phyloP scores from a whole-genome alignment of 2,329 filamentous ascomycete genomes.

The Colletotrichum echinochloae region DNA sequence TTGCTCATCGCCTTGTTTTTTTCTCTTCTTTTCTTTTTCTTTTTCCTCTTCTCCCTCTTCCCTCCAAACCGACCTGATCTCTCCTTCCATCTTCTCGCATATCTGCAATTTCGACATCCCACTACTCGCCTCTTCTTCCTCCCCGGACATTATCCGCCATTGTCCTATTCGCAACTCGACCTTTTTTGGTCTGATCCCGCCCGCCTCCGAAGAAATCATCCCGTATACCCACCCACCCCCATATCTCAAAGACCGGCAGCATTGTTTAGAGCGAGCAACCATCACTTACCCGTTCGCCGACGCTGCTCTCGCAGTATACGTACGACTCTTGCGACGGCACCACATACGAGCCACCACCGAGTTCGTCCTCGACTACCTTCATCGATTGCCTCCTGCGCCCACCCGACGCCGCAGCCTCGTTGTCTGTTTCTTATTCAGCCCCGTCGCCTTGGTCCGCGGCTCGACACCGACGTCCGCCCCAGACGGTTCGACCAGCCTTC shows the following conservation, averaged over 20 bases:
- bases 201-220: constrained; percentile 16
- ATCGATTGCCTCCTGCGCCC: constrained; percentile 1
- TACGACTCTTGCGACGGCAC: constrained; percentile 26
- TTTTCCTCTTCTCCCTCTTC: background rate
- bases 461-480: background rate
- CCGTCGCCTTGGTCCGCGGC: background rate
- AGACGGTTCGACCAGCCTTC: background rate
- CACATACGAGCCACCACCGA: constrained; percentile 33
- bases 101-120: constrained; percentile 6
- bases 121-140: constrained; percentile 3
- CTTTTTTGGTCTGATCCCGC: constrained; percentile 9
- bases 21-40: background rate
- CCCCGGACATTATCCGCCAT: constrained; percentile 17
- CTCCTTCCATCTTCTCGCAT: constrained; percentile 15
- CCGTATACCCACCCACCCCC: constrained; percentile 22
- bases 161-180: background rate
- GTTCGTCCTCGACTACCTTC: constrained; percentile 3
- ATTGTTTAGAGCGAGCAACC: background rate
- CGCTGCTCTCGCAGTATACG: constrained; percentile 8
- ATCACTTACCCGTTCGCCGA: constrained; percentile 17
- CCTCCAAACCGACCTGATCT: background rate
- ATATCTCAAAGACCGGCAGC: background rate
- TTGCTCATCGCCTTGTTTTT: background rate
- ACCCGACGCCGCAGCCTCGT: background rate
- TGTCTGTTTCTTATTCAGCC: background rate